Base-by-base conservation (phyloP, 768 basidiomycete species). In the Trametes meyenii region DNA sequence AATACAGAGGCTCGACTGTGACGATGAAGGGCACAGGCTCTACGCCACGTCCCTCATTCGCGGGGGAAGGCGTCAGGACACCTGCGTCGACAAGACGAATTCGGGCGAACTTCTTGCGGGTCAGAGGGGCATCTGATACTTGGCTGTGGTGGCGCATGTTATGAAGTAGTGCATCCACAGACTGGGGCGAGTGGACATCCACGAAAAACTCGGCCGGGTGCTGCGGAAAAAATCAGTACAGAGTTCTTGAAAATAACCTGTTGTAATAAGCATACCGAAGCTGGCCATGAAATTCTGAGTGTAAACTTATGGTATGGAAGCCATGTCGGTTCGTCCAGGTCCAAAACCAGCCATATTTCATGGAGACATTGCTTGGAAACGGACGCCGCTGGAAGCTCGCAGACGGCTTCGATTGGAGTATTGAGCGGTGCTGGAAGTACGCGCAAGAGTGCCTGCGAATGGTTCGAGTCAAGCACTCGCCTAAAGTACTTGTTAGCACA, bases 1-100 rank as follows among this genome's bases (percentile, higher is more conserved):
- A 67, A 56, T 82, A 78, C 1, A 85, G 71, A 26, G 85, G 89
- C 66, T 90, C 89, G 45, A 90, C 69, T 19, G 77, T 71, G 16
- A 89, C 65, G 57, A 78, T 70, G 64, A 89, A 77, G 3, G 86
- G 78, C 5, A 89, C 79, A 0, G 69, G 75, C 14, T 67, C 52
- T 12, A 45, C 16, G 1, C 40, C 29, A 10, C 52, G 40, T 12
- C 50, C 16, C 17, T 5, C 13, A n/a, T 38, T 48, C 1, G 16
- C n/a, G 6, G 51, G 26, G 55, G 60, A 16, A 23, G 84, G 84
- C 1, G 78, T 77, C 60, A 76, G 77, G 29, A 89, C 76, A 35
- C 86, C 85, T 3, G 78, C 77, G 70, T 84, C 74, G 1, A 83
- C 76, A 35, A 80, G 71, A 26, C 83, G 83, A 40, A 90, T 77